A percentile compares a stretch with the other conserved stretches of the same genome.
phyloP scores from a whole-genome alignment of 805 yeast species.

The Starmerella kuoi region DNA sequence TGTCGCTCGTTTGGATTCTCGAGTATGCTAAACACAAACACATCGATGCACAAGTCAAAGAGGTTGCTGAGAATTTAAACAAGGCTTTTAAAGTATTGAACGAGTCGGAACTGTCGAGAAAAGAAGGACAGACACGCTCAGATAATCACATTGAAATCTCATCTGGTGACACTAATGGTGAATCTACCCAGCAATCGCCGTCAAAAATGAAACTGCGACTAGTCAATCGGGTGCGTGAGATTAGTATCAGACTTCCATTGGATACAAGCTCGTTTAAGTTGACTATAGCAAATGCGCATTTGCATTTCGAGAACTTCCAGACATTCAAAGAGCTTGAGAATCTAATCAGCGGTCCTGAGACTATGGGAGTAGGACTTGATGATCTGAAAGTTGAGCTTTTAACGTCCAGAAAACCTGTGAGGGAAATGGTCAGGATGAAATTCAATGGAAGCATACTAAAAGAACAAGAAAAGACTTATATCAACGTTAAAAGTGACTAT shows the following conservation, averaged over 20 bases:
- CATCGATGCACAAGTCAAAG: conserved; percentile 10
- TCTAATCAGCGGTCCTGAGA: neutral
- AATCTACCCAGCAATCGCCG: neutral
- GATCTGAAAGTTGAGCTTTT: conserved; percentile 10
- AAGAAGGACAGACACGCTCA: neutral
- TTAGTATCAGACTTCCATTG: conserved; percentile 14
- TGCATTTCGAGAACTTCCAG: conserved; percentile 8
- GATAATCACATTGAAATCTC: neutral
- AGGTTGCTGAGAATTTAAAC: conserved; percentile 5
- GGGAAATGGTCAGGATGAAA: conserved; percentile 14
- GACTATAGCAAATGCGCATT: conserved; percentile 3
- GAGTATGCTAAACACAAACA: conserved; percentile 13
- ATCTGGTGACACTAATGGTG: neutral
- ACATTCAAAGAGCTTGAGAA: conserved; percentile 2
- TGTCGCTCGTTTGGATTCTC: conserved; percentile 21
- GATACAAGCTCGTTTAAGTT: conserved; percentile 17
- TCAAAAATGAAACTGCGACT: conserved; percentile 5
- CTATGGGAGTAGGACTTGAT: conserved; percentile 4
- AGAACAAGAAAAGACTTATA: conserved; percentile 5
- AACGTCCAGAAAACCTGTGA: conserved; percentile 1
- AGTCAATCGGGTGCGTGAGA: conserved; percentile 4
- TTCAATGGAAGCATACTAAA: conserved; percentile 4
- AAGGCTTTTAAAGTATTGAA: conserved; percentile 4
- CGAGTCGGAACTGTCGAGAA: neutral
- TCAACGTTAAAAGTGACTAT: conserved; percentile 17